Base-by-base conservation (phyloP, 2,329 filamentous ascomycete genomes). In the Alternaria gaisen region DNA sequence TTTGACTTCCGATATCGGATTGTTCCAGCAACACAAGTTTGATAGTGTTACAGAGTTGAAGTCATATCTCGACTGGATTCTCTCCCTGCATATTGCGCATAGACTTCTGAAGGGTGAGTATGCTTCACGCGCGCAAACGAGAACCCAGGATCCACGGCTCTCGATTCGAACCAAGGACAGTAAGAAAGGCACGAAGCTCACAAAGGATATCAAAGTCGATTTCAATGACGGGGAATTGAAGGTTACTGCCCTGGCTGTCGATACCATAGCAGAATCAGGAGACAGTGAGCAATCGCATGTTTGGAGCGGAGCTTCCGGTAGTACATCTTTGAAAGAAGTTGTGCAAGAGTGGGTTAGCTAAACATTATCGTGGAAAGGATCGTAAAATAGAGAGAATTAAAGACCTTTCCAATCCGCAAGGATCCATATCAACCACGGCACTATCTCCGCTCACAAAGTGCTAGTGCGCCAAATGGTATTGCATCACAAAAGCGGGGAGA, bases 41-140 rank as follows among this genome's bases (percentile, higher is more conserved):
- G 60, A 68, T 12, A 66, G 68, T 22, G 63, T 70, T 3, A 63
- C 69, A 22, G 77, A 78, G 16, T 40, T 75, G 11, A 72, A 53
- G 26, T 71, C 71, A 1, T 78, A 77, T 54, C 55, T 78, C 3
- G 72, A 77, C 52, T 77, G 71, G 70, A 60, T 77, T 16, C 53
- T 79, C 28, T 72, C 77, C 4, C 56, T 77, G 4, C 67, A 78
- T 48, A 56, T 78, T 12, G 65, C 73, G 10, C 75, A 74, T 51
- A 67, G 67, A 26, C 51, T 76, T 11, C 64, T 79, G 40, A 66
- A 67, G 36, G 67, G 64, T 11, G 69, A 73, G 30, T 74, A 69
- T 32, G 51, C 53, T 18, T 60, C 67, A 14, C 62, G 68, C 18
- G 68, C 67, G 16, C 44, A 60, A 22, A 56, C 69, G 46, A 67